A percentile compares a stretch with the other conserved stretches of the same genome.
Conservation (phyloP, 75 land plant genomes). For the Cryptomeria japonica region DNA sequence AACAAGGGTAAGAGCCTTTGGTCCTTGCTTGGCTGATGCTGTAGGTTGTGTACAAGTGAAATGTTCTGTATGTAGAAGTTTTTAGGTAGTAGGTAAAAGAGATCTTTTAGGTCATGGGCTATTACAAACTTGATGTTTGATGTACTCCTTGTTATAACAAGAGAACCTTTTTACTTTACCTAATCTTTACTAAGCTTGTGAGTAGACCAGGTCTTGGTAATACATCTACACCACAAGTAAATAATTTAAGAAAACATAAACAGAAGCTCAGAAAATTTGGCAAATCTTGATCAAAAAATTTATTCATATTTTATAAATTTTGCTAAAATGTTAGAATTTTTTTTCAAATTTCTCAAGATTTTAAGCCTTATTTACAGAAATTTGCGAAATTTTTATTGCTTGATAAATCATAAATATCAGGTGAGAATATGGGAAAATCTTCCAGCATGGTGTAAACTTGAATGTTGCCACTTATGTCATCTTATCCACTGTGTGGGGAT, state of each 20-base stretch:
- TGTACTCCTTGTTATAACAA: not conserved
- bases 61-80: not conserved
- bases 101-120: not conserved
- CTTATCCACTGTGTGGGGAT: not conserved
- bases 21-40: not conserved
- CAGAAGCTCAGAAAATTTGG: not conserved
- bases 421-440: not conserved
- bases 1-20: slow-evolving; percentile 24
- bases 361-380: not conserved
- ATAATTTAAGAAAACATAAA: not conserved
- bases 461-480: not conserved
- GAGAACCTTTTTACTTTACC: not conserved
- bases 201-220: not conserved
- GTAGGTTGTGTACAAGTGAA: not conserved
- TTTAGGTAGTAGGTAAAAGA: not conserved
- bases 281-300: not conserved
- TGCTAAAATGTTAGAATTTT: no score
- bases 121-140: not conserved
- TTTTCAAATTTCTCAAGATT: not conserved
- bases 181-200: not conserved
- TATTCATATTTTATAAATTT: not conserved
- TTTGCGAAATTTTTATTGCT: not conserved
- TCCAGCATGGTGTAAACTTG: not conserved
- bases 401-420: not conserved
- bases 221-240: not conserved